Evolutionary conservation across 345 rosid species (phyloP), one percentile per base, ranked within the genome.

Genomic region (Cardiospermum halicacabum): DNA sequence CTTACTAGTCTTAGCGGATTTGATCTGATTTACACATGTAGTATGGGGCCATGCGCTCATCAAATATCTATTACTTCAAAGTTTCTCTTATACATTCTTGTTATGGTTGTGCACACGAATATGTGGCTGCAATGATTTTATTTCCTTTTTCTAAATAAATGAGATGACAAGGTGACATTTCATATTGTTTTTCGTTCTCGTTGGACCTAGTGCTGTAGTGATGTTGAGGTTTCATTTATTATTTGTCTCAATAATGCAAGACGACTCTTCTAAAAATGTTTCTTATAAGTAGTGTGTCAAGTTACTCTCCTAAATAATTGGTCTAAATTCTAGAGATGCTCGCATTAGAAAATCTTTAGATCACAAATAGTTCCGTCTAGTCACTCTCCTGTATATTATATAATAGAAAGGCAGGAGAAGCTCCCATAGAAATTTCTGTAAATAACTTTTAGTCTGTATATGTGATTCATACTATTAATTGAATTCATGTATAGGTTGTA

Each of bases 401-500:
- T 48, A 26, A 19, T 31, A 30, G 37, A 64, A 34, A 16, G 12
- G 25, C 53, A 22, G 19, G 21, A 18, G 26, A 45, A 26, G n/a
- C n/a, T n/a, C n/a, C n/a, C n/a, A n/a, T n/a, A n/a, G n/a, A n/a
- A n/a, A n/a, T n/a, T n/a, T n/a, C n/a, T n/a, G n/a, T n/a, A n/a
- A 39, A 25, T 37, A 24, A 24, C 11, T 27, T 53, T 18, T 37
- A 37, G 39, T 64, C 53, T 11, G 11, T 9, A 6, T 18, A n/a
- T 25, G 8, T 11, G 22, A 7, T 72, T 58, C 62, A 43, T 45
- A 18, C 24, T 7, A 47, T 47, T 47, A 47, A 47, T 47, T 8
- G 67, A 18, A 64, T 69, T 67, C 51, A 51, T 68, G 70, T 40
- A 42, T 66, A 91, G 99, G 99, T 91, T 26, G 87, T 89, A 69